Percentiles rank a stretch among this genome's conserved stretches.
These are phyloP conservation scores for Hamigera avellanea DNA, from an alignment of 495 filamentous ascomycete genomes.

Conservation along the genomic window DNA sequence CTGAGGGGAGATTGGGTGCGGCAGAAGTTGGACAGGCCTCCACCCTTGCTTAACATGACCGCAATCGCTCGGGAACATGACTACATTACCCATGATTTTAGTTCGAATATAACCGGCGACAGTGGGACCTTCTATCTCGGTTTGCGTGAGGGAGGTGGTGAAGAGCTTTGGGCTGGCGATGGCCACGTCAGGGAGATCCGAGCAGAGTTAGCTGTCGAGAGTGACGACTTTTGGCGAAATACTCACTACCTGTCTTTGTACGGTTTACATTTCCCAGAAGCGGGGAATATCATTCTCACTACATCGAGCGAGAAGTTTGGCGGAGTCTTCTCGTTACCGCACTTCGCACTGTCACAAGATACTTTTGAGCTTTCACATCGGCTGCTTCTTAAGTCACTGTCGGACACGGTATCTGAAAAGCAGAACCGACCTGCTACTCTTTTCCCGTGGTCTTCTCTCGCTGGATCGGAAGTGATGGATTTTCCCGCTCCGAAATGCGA, in stretches of 20 bases:
- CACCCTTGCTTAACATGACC: constrained; percentile 38
- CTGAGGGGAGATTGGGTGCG: constrained; percentile 69
- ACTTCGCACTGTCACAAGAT: constrained; percentile 56
- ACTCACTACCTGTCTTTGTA: constrained; percentile 65
- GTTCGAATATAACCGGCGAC: constrained; percentile 54
- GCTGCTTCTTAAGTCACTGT: constrained; percentile 61
- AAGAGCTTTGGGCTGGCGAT: constrained; percentile 20
- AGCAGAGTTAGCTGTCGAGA: constrained; percentile 57
- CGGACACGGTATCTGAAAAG: constrained; percentile 46
- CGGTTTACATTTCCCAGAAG: constrained; percentile 70
- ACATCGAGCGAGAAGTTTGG: constrained; percentile 89
- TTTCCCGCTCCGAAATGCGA: constrained; percentile 70
- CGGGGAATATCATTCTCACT: constrained; percentile 65
- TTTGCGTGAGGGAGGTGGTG: constrained; percentile 28
- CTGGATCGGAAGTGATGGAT: constrained; percentile 42
- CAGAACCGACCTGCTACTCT: constrained; percentile 40
- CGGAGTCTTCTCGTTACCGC: constrained; percentile 79
- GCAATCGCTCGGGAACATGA: constrained; percentile 35
- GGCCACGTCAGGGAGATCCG: constrained; percentile 45
- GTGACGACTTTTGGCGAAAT: constrained; percentile 51
- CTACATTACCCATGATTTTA: constrained; percentile 46
- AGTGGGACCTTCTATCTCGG: constrained; percentile 35
- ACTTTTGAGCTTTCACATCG: constrained; percentile 55
- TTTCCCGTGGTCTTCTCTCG: constrained; percentile 54
- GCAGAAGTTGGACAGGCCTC: constrained; percentile 24